phyloP scores from a whole-genome alignment of 73 alveolate genomes.

The Paramecium sonneborni region DNA sequence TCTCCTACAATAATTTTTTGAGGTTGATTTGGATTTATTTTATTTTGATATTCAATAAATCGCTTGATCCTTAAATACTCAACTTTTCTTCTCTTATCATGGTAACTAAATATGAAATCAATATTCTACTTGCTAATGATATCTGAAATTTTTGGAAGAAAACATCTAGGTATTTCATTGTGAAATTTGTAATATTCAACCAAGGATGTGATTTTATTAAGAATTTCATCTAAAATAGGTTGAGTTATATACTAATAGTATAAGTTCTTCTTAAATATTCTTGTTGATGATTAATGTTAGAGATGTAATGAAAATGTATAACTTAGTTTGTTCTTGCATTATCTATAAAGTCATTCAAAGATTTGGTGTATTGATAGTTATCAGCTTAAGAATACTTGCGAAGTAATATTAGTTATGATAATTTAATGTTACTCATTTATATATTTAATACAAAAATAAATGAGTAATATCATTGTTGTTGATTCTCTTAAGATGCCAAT shows the following conservation, averaged over 20 bases:
- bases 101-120: not conserved
- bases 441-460: too few species aligned
- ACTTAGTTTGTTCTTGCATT: not conserved
- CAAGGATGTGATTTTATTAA: constrained; percentile 16
- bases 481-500: too few species aligned
- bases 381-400: not conserved
- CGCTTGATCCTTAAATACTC: constrained; percentile 52
- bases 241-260: not conserved
- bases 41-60: constrained; percentile 60
- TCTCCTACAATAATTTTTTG: constrained; percentile 62
- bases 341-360: not conserved
- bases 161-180: constrained; percentile 62
- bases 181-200: constrained; percentile 63
- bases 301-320: not conserved
- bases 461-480: too few species aligned
- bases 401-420: not conserved
- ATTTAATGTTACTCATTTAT: too few species aligned
- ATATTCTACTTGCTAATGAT: constrained; percentile 47
- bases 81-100: constrained; percentile 60
- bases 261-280: not conserved
- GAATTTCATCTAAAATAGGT: constrained; percentile 24
- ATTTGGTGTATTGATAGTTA: not conserved
- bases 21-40: constrained; percentile 59
- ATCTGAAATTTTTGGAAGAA: constrained; percentile 35
- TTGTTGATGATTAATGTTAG: not conserved